Base-by-base conservation (phyloP, 805 yeast species). In the Wickerhamomyces pijperi region DNA sequence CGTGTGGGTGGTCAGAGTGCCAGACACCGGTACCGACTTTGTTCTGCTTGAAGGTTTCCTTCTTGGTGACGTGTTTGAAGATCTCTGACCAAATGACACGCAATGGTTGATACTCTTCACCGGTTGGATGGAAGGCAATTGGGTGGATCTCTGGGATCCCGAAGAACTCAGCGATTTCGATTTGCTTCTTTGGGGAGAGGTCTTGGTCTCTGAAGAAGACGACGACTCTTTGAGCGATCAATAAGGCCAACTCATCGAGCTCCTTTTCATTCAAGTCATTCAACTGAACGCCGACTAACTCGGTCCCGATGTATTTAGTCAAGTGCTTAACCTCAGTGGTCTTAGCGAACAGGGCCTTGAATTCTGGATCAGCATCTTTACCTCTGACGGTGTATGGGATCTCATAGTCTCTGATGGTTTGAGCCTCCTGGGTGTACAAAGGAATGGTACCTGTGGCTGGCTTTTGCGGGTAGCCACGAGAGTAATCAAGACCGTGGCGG, bases 1-100 rank as follows among this genome's bases (percentile, higher is more conserved):
- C 78, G 47, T 71, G 76, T 35, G 67, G 67, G 35, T 73, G 59
- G 50, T 72, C 78, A 2, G 74, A 62, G 58, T 72, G 78, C 72
- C 73, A 69, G 5, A 25, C 19, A 19, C 59, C 48, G 28, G 55
- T 52, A 20, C 55, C 60, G 36, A 45, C 43, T 19, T 41, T 47
- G 11, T 29, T 20, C 28, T 40, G 42, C 41, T 44, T 45, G 36
- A 34, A 38, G 17, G n/a, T 31, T 35, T 23, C 19, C 20, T 28
- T 28, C 5, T 23, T 18, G 5, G 60, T 61, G 14, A 20, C 35
- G 28, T 54, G 51, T 40, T 59, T 59, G 39, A 53, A 37, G 46
- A 32, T 55, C 56, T 44, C 56, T 21, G 35, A n/a, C 55, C 59
- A 20, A 36, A 67, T 59, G 12, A 62, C 63, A 31, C 63, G 17